A percentile compares a stretch with the other conserved stretches of the same genome.
phyloP scores from a whole-genome alignment of 1,284 basidiomycete genomes.

The Ceratobasidium sp. region DNA sequence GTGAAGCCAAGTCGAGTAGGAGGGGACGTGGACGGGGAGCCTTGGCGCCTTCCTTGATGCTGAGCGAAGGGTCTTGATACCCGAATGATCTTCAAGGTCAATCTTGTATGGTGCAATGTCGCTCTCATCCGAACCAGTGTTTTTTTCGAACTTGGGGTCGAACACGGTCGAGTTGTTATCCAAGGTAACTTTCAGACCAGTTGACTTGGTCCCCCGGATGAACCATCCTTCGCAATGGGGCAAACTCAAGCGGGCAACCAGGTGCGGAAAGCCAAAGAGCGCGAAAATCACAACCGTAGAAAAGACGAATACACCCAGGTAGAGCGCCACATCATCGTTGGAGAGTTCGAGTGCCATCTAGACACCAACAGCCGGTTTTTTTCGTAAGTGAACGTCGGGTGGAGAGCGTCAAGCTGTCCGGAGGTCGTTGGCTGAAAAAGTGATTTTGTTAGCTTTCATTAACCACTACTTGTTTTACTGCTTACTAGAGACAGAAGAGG shows the following conservation, averaged over 20 bases:
- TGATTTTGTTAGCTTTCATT: background rate
- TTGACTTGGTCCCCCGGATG: slow-evolving; percentile 18
- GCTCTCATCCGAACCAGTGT: slow-evolving; percentile 1
- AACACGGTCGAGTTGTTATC: background rate
- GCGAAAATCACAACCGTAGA: slow-evolving; percentile 42
- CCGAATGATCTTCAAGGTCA: slow-evolving; percentile 14
- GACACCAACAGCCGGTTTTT: slow-evolving; percentile 6
- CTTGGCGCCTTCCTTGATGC: background rate
- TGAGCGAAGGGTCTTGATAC: background rate
- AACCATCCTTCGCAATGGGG: slow-evolving; percentile 37
- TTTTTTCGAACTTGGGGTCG: background rate
- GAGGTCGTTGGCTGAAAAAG: background rate
- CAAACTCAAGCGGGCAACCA: slow-evolving; percentile 48
- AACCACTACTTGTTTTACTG: background rate
- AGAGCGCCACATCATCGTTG: slow-evolving; percentile 20
- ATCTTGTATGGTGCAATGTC: slow-evolving; percentile 35
- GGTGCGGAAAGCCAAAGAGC: slow-evolving; percentile 46
- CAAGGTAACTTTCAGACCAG: background rate
- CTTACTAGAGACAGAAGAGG: background rate
- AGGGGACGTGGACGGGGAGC: slow-evolving; percentile 33
- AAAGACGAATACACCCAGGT: slow-evolving; percentile 47
- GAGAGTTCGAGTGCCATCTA: slow-evolving; percentile 28
- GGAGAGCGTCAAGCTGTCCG: slow-evolving; percentile 36
- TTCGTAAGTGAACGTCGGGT: slow-evolving; percentile 24
- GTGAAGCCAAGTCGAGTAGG: slow-evolving; percentile 36